Evolutionary conservation across 176 grass and related monocot species (phyloP).

Genomic region (Elymus sibiricus): DNA sequence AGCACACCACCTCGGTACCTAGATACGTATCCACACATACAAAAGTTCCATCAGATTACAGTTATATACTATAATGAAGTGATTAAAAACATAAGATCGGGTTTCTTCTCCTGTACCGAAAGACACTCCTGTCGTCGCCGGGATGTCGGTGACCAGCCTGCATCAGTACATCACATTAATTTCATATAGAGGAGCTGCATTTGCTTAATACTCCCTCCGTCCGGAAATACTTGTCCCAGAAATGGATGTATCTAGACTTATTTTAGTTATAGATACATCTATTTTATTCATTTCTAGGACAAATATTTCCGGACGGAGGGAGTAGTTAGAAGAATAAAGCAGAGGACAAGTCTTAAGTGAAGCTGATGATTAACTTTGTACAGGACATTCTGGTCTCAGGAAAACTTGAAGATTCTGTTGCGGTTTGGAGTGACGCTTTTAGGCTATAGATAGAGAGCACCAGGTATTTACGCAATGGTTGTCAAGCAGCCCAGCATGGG

Average conservation of each 20-base stretch:
- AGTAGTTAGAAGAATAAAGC: not conserved
- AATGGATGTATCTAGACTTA: no score
- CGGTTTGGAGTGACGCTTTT: not conserved
- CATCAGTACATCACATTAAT: not conserved
- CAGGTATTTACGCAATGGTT: not conserved
- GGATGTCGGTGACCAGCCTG: slow-evolving; percentile 94
- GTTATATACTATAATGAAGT: not conserved
- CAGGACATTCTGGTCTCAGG: not conserved
- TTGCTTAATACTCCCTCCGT: no score
- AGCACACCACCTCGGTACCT: slow-evolving; percentile 71
- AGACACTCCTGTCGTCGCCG: slow-evolving; percentile 49
- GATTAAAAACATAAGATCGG: not conserved
- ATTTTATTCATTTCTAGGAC: no score
- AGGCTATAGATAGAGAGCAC: not conserved
- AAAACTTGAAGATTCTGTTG: not conserved
- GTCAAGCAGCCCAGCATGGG: not conserved
- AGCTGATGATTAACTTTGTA: not conserved
- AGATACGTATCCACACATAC: not conserved
- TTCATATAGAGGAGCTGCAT: not conserved
- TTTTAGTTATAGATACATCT: no score
- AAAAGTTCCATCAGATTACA: not conserved
- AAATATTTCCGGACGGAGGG: no score
- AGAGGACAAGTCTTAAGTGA: not conserved
- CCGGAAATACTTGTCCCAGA: no score
- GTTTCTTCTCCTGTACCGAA: slow-evolving; percentile 44